Evolutionary conservation across 306 rosid genomes (phyloP).

Genomic region (Vigna hirtella): DNA sequence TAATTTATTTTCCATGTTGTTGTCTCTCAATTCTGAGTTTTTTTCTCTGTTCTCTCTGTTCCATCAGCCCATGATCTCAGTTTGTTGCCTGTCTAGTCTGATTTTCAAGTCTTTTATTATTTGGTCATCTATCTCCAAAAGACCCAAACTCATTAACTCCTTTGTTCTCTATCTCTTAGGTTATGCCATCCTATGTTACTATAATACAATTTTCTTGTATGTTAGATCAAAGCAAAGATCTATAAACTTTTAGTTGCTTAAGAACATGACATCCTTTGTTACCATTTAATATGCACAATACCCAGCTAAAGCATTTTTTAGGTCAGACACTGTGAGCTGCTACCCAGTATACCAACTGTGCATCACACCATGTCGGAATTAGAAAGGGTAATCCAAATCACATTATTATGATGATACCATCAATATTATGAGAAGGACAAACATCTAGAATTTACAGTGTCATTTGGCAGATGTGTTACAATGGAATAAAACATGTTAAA

Average conservation of each 20-base stretch:
- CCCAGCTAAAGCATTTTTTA: neutral
- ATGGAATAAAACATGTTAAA: neutral
- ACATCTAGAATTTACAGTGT: neutral
- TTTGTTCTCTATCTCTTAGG: neutral
- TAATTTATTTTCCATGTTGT: too few species aligned
- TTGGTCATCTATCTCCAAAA: neutral
- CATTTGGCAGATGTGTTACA: neutral
- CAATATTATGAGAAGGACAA: neutral
- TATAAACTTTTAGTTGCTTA: too few species aligned
- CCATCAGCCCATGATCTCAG: neutral
- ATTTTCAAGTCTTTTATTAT: neutral
- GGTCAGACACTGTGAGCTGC: too few species aligned
- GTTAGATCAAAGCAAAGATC: too few species aligned
- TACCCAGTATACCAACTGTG: neutral
- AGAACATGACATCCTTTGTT: neutral
- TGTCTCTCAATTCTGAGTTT: too few species aligned
- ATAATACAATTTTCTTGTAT: too few species aligned
- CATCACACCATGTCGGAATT: neutral
- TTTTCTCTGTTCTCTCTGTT: neutral
- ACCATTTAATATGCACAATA: neutral
- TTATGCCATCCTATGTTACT: neutral
- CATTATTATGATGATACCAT: neutral
- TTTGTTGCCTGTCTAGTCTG: neutral
- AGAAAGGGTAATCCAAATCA: neutral
- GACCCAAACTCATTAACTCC: neutral